Evolutionary conservation across 2,329 filamentous ascomycete species (phyloP).

Genomic region (Colletotrichum chlorophyti): DNA sequence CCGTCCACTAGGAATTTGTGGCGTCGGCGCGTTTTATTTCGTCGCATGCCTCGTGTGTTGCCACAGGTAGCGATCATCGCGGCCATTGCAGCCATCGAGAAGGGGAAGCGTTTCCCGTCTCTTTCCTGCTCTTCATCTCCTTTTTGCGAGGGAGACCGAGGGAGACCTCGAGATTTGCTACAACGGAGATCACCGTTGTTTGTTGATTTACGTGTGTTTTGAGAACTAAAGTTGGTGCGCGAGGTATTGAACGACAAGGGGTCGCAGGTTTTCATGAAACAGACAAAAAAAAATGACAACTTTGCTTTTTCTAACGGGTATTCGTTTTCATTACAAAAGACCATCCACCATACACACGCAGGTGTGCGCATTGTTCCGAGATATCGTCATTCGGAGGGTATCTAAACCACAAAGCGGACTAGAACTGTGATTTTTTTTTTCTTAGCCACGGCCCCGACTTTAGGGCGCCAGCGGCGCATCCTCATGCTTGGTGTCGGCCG

Average conservation of each 20-base stretch:
- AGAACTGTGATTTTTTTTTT: background rate
- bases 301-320: slow-evolving; percentile 26
- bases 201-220: no score
- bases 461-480: slow-evolving; percentile 44
- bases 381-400: no score
- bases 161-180: no score
- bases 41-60: slow-evolving; percentile 17
- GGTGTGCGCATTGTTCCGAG: no score
- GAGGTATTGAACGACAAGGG: no score
- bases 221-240: no score
- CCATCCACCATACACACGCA: no score
- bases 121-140: slow-evolving; percentile 11
- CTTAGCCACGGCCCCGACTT: background rate
- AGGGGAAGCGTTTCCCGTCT: background rate
- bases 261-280: background rate
- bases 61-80: background rate
- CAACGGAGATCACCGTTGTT: no score
- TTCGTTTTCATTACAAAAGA: no score
- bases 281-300: background rate
- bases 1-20: slow-evolving; percentile 13
- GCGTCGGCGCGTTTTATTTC: slow-evolving; percentile 23
- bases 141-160: no score
- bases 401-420: background rate
- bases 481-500: slow-evolving; percentile 39
- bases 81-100: background rate